These are phyloP conservation scores for Nothophytophthora sp. DNA, from an alignment of 352 stramenopile species.

Conservation along the genomic window DNA sequence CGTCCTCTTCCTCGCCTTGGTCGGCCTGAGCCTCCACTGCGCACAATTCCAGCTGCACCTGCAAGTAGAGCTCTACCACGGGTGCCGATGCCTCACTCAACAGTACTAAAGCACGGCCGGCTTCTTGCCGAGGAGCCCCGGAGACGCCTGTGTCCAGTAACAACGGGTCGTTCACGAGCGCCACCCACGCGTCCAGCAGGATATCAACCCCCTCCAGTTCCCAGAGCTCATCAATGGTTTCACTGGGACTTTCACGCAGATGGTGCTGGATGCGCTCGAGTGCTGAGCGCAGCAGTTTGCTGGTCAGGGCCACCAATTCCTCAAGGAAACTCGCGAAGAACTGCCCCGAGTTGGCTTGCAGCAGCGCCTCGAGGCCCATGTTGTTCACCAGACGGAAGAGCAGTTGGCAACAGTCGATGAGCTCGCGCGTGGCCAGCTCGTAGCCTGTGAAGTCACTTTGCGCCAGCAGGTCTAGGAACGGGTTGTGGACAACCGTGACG, in stretches of 20 bases:
- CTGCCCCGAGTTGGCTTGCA: slow-evolving; percentile 34
- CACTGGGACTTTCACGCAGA: slow-evolving; percentile 36
- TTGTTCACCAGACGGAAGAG: slow-evolving; percentile 81
- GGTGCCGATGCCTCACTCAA: slow-evolving; percentile 61
- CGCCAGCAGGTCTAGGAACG: slow-evolving; percentile 74
- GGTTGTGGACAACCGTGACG: slow-evolving; percentile 59
- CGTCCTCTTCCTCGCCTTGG: slow-evolving; percentile 82
- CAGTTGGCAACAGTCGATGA: slow-evolving; percentile 86
- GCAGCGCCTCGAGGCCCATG: slow-evolving; percentile 55
- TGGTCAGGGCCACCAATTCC: slow-evolving; percentile 69
- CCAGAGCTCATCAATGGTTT: slow-evolving; percentile 78
- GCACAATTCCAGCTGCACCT: slow-evolving; percentile 73
- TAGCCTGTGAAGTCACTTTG: slow-evolving; percentile 61
- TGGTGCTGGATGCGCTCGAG: slow-evolving; percentile 67
- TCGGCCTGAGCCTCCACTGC: slow-evolving; percentile 64
- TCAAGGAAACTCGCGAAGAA: slow-evolving; percentile 69
- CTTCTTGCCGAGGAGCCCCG: slow-evolving; percentile 26
- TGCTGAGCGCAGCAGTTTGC: slow-evolving; percentile 67
- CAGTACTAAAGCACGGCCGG: slow-evolving; percentile 34
- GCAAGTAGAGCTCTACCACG: slow-evolving; percentile 77
- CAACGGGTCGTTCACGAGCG: slow-evolving; percentile 61
- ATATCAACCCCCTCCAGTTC: slow-evolving; percentile 81
- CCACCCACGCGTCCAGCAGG: slow-evolving; percentile 80
- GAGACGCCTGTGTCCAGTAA: slow-evolving; percentile 36
- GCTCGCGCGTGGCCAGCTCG: slow-evolving; percentile 73